Evolutionary conservation across 179 eudicot species (phyloP).

Genomic region (Spinacia oleracea): DNA sequence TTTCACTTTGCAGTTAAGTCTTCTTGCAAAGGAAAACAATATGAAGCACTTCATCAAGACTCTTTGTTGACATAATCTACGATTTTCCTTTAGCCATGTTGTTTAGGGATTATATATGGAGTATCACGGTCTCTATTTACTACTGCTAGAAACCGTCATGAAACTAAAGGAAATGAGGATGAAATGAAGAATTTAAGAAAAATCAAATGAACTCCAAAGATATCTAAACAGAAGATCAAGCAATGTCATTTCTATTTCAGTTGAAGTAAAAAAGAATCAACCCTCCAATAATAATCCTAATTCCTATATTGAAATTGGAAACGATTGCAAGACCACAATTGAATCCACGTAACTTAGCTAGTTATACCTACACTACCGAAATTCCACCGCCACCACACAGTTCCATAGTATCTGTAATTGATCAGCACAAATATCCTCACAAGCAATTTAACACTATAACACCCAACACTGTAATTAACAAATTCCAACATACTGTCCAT

Average conservation of each 20-base stretch:
- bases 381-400: not conserved
- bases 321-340: not conserved
- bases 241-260: not conserved
- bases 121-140: not conserved
- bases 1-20: not conserved
- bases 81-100: too few species aligned
- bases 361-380: too few species aligned
- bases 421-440: not conserved
- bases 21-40: not conserved
- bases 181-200: too few species aligned
- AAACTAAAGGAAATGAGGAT: not conserved
- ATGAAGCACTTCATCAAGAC: not conserved
- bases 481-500: constrained; percentile 3
- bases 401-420: not conserved
- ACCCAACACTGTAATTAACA: not conserved
- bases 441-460: not conserved
- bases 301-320: not conserved
- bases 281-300: not conserved
- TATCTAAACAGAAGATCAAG: too few species aligned
- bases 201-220: too few species aligned
- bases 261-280: not conserved
- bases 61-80: not conserved
- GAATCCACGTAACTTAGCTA: not conserved
- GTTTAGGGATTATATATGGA: too few species aligned
- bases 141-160: not conserved